phyloP scores from a whole-genome alignment of 371 early-diverging fungal genomes.

The Syncephalastrum monosporum region DNA sequence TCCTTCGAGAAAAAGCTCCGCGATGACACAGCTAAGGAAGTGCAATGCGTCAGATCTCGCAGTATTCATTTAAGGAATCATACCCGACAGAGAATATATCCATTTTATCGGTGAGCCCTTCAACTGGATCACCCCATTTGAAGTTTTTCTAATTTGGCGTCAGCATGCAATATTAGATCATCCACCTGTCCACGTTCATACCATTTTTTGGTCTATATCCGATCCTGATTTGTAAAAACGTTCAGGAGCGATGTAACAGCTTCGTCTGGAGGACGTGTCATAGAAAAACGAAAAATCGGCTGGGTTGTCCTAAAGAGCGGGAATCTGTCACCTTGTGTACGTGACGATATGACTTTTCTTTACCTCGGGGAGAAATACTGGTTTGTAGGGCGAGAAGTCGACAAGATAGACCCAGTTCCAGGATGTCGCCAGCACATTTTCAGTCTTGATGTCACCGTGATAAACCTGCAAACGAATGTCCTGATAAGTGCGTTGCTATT shows the following conservation, averaged over 20 bases:
- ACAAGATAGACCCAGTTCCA: slow-evolving; percentile 93
- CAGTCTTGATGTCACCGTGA: slow-evolving; percentile 91
- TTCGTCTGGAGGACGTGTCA: slow-evolving; percentile 83
- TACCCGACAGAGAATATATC: slow-evolving; percentile 94
- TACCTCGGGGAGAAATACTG: slow-evolving; percentile 87
- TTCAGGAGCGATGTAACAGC: slow-evolving; percentile 96
- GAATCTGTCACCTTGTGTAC: neutral
- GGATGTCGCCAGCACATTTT: slow-evolving; percentile 68
- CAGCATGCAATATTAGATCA: neutral
- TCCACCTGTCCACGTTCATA: slow-evolving; percentile 10
- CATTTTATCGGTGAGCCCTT: slow-evolving; percentile 78
- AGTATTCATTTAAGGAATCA: neutral
- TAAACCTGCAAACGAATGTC: slow-evolving; percentile 45
- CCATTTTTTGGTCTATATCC: slow-evolving; percentile 60
- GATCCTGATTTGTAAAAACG: slow-evolving; percentile 81
- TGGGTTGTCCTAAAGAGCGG: slow-evolving; percentile 75
- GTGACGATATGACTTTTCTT: neutral
- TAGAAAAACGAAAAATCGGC: slow-evolving; percentile 94
- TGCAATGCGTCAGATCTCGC: too few species aligned
- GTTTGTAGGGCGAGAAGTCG: slow-evolving; percentile 92
- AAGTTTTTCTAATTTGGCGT: slow-evolving; percentile 24
- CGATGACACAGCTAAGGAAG: slow-evolving; percentile 81
- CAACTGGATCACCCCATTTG: slow-evolving; percentile 32
- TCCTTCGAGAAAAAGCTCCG: slow-evolving; percentile 92
- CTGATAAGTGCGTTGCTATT: neutral